phyloP scores from a whole-genome alignment of 805 yeast species.

The Myxozyma mucilagina region DNA sequence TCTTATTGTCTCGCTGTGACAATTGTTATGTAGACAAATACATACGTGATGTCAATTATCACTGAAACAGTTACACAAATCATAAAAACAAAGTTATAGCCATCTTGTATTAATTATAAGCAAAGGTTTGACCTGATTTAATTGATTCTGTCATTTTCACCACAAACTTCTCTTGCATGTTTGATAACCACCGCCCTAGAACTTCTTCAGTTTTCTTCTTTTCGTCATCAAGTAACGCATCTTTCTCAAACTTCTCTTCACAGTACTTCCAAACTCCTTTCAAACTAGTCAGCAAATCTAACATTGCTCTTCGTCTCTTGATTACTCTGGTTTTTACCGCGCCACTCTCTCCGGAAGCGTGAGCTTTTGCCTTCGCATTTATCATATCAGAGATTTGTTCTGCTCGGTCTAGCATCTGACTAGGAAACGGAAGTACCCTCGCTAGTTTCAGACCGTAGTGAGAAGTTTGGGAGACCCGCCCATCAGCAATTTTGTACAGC shows the following conservation, averaged over 20 bases:
- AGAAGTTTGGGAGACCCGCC: background rate
- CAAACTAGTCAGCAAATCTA: slow-evolving; percentile 10
- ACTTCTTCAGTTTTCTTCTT: background rate
- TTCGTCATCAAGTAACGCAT: background rate
- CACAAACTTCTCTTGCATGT: slow-evolving; percentile 15
- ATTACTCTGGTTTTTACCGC: slow-evolving; percentile 4
- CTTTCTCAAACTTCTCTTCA: slow-evolving; percentile 1
- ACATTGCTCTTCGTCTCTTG: slow-evolving; percentile 15
- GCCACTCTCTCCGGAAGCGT: background rate
- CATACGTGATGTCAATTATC: too few species aligned
- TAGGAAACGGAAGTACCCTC: slow-evolving; percentile 17
- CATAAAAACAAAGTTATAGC: too few species aligned
- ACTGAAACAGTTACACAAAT: too few species aligned
- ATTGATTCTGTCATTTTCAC: slow-evolving; percentile 6
- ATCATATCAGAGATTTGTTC: slow-evolving; percentile 6
- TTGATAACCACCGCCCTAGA: slow-evolving; percentile 14
- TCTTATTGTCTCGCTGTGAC: too few species aligned
- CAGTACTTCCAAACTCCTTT: slow-evolving; percentile 10
- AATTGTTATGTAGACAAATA: too few species aligned
- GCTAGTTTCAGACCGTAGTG: slow-evolving; percentile 23
- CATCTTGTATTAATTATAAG: too few species aligned
- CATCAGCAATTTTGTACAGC: slow-evolving; percentile 25
- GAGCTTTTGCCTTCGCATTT: background rate
- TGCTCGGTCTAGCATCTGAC: slow-evolving; percentile 7
- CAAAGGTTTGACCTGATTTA: background rate